Conservation (phyloP, 1,284 basidiomycete species). For the Marasmius tenuissimus region DNA sequence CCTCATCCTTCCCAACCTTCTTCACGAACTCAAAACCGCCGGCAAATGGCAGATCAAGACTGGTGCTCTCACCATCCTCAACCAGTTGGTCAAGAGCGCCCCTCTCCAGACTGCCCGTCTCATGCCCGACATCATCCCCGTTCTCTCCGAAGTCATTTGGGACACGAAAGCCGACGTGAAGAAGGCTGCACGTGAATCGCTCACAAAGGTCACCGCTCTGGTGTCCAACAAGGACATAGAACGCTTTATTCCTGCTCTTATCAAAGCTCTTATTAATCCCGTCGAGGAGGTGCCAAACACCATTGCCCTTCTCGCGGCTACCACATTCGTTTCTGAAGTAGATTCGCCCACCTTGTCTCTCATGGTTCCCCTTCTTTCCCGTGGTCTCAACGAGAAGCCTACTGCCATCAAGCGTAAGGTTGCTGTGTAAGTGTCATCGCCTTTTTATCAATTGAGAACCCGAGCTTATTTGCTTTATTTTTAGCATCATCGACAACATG, state of each 20-base stretch:
- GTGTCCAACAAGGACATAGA: slow-evolving; percentile 99
- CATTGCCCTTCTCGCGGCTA: slow-evolving; percentile 94
- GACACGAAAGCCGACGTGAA: slow-evolving; percentile 99
- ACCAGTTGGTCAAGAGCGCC: slow-evolving; percentile 87
- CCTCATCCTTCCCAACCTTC: slow-evolving; percentile 86
- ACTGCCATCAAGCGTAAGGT: slow-evolving; percentile 97
- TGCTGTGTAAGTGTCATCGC: slow-evolving; percentile 67
- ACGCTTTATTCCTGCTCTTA: slow-evolving; percentile 96
- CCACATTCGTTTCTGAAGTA: slow-evolving; percentile 99
- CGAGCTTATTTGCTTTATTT: slow-evolving; percentile 16
- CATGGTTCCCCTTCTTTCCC: slow-evolving; percentile 96
- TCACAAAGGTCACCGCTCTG: slow-evolving; percentile 91
- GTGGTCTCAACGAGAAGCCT: slow-evolving; percentile 94
- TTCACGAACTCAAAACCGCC: slow-evolving; percentile 93
- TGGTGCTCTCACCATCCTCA: slow-evolving; percentile 81
- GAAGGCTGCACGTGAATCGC: slow-evolving; percentile 95
- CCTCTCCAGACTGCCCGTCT: slow-evolving; percentile 86
- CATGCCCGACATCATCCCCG: slow-evolving; percentile 95
- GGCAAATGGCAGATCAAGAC: slow-evolving; percentile 99
- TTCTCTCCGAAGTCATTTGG: slow-evolving; percentile 97
- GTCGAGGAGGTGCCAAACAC: slow-evolving; percentile 99
- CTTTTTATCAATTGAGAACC: slow-evolving; percentile 11
- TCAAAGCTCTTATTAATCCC: slow-evolving; percentile 97
- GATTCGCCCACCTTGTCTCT: slow-evolving; percentile 98
- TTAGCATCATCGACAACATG: slow-evolving; percentile 96